A percentile compares a stretch with the other conserved stretches of the same genome.
These are phyloP conservation scores for Chaetomiaceae sp. DNA, from an alignment of 2,329 filamentous ascomycete species.

Conservation along the genomic window DNA sequence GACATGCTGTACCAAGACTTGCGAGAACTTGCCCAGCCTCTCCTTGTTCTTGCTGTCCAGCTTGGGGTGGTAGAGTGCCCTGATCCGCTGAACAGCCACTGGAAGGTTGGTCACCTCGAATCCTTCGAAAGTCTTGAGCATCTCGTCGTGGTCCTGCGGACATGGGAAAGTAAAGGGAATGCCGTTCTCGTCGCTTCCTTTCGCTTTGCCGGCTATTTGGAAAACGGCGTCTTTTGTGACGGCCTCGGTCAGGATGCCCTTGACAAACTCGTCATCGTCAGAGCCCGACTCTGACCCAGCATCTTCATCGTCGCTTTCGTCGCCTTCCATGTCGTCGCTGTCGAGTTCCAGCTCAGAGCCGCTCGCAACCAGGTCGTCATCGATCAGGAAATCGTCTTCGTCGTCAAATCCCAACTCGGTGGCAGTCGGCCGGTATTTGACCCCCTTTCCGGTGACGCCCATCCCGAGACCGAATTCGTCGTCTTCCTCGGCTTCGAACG, in stretches of 20 bases:
- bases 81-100: constrained; percentile 79
- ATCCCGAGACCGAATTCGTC: constrained; percentile 57
- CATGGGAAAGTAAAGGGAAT: constrained; percentile 84
- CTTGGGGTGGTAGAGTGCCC: constrained; percentile 87
- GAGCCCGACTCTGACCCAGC: constrained; percentile 30
- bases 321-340: constrained; percentile 49
- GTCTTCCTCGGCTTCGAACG: constrained; percentile 39
- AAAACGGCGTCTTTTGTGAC: constrained; percentile 53
- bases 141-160: constrained; percentile 69
- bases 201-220: constrained; percentile 39
- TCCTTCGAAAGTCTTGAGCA: constrained; percentile 61
- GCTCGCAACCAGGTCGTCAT: constrained; percentile 81
- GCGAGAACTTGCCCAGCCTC: constrained; percentile 66
- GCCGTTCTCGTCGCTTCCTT: constrained; percentile 46
- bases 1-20: constrained; percentile 60
- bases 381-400: constrained; percentile 89
- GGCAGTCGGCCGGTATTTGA: constrained; percentile 52
- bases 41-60: constrained; percentile 80
- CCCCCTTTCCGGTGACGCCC: constrained; percentile 50
- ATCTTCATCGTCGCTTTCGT: constrained; percentile 40
- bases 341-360: constrained; percentile 63
- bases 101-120: constrained; percentile 64
- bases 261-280: constrained; percentile 67
- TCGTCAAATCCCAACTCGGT: constrained; percentile 74
- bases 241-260: constrained; percentile 58